Base-by-base conservation (phyloP, 169 alveolate species). In the Eimeria tenella region DNA sequence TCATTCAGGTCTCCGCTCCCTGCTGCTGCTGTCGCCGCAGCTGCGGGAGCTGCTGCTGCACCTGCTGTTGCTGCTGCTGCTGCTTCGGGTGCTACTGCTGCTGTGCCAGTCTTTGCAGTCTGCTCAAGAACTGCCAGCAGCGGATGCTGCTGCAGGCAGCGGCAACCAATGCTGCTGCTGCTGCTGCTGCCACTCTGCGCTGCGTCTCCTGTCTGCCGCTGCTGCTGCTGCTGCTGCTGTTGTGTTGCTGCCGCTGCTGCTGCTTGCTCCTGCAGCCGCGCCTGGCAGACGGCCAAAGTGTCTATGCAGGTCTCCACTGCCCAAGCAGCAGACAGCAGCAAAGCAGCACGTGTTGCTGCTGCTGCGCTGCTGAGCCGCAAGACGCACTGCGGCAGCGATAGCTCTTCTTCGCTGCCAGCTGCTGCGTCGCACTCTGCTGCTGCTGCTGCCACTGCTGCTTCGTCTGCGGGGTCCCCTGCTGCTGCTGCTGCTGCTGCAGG, bases 261-360 rank as follows among this genome's bases (percentile, higher is more conserved):
- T 79, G 88, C 88, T 15, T 53, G 52, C 19, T 79, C 88, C 31
- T 79, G 88, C 70, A 79, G 88, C 50, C 88, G 70, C n/a, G 88
- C 88, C 88, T 79, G 70, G 52, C 88, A 79, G 52, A 25, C 49
- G 17, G 88, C 88, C 19, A 79, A 19, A 53, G 88, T 79, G 0
- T 79, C 62, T 0, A 79, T 79, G 52, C 88, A 79, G 9, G 71
- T 79, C 52, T 79, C 25, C n/a, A 53, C 88, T n/a, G 71, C 49
- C 88, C 88, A 79, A n/a, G 71, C 70, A 53, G 88, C 88, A 79
- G 71, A 79, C 71, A 62, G 91, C 74, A 58, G 79, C 91, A 62
- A 49, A 11, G 62, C 79, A 65, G 52, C 73, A 10, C 79, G 91
- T 0, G 79, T 83, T 83, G 79, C 91, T 83, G 79, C 77, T 60